Percentiles rank a stretch among this genome's conserved stretches.
Conservation (phyloP, 2,329 filamentous ascomycete genomes). For the Cyphellophora attinorum region DNA sequence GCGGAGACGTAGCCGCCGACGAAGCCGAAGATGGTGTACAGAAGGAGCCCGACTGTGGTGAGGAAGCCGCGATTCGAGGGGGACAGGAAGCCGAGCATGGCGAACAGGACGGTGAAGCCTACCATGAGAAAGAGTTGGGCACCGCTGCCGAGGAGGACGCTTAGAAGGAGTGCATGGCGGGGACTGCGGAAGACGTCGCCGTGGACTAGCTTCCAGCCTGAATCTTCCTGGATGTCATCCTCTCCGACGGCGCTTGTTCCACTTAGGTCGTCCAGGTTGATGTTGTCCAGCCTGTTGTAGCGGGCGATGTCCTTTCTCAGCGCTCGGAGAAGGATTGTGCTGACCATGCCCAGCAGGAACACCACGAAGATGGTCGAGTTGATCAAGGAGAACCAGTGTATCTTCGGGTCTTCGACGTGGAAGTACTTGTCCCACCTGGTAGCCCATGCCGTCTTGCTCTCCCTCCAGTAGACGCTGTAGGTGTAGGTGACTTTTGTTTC, state of each 20-base stretch:
- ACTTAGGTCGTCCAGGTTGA: slow-evolving; percentile 80
- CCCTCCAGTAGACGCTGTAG: slow-evolving; percentile 84
- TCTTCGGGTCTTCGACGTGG: slow-evolving; percentile 93
- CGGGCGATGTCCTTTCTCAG: slow-evolving; percentile 90
- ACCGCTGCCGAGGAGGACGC: slow-evolving; percentile 83
- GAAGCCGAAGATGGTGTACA: slow-evolving; percentile 88
- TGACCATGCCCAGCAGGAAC: slow-evolving; percentile 82
- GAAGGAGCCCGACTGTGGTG: slow-evolving; percentile 82
- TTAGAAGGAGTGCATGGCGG: slow-evolving; percentile 70
- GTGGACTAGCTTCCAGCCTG: slow-evolving; percentile 96
- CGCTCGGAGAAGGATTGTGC: slow-evolving; percentile 80
- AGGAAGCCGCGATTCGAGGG: slow-evolving; percentile 92
- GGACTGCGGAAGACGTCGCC: slow-evolving; percentile 94
- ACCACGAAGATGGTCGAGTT: slow-evolving; percentile 93
- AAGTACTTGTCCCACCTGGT: slow-evolving; percentile 99
- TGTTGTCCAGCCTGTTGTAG: slow-evolving; percentile 89
- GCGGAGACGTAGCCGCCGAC: slow-evolving; percentile 86
- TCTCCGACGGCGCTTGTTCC: slow-evolving; percentile 66
- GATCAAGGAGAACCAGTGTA: slow-evolving; percentile 97
- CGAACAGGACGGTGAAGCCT: slow-evolving; percentile 85
- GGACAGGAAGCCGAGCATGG: slow-evolving; percentile 86
- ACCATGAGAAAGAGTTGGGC: slow-evolving; percentile 98
- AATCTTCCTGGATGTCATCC: slow-evolving; percentile 93
- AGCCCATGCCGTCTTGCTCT: slow-evolving; percentile 80
- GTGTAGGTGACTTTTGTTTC: slow-evolving; percentile 70